These are phyloP conservation scores for Tolypocladium inflatum DNA, from an alignment of 2,329 filamentous ascomycete species.

Conservation along the genomic window DNA sequence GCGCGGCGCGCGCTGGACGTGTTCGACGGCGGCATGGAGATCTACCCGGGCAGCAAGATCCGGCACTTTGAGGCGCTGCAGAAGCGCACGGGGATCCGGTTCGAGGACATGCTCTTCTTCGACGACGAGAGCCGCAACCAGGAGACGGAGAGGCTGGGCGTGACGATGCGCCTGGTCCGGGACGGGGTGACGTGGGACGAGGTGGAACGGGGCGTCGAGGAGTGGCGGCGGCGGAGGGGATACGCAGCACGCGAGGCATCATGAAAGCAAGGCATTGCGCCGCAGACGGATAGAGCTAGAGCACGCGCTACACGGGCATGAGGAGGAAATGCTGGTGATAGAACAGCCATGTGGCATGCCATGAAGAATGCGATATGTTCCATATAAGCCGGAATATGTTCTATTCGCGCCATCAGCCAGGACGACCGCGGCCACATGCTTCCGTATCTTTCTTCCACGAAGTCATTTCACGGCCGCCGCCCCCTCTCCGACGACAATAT, in stretches of 20 bases:
- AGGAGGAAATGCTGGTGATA: background rate
- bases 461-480: background rate
- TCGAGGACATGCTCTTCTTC: slow-evolving; percentile 88
- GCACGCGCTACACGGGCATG: background rate
- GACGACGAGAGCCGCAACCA: slow-evolving; percentile 83
- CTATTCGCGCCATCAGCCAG: background rate
- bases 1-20: slow-evolving; percentile 42
- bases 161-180: slow-evolving; percentile 73
- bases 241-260: slow-evolving; percentile 9
- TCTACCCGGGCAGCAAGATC: slow-evolving; percentile 74
- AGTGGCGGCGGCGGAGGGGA: slow-evolving; percentile 69
- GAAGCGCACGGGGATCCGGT: slow-evolving; percentile 59
- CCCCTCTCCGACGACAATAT: background rate
- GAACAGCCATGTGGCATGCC: background rate
- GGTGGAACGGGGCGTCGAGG: slow-evolving; percentile 67
- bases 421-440: background rate
- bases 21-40: slow-evolving; percentile 53
- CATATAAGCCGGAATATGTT: background rate
- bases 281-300: background rate
- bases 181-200: slow-evolving; percentile 71
- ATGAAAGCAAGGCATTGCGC: background rate
- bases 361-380: background rate
- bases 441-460: background rate
- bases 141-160: slow-evolving; percentile 70
- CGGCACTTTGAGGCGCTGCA: slow-evolving; percentile 71